Base-by-base conservation (phyloP, 73 alveolate genomes). In the Effrenium voratum region DNA sequence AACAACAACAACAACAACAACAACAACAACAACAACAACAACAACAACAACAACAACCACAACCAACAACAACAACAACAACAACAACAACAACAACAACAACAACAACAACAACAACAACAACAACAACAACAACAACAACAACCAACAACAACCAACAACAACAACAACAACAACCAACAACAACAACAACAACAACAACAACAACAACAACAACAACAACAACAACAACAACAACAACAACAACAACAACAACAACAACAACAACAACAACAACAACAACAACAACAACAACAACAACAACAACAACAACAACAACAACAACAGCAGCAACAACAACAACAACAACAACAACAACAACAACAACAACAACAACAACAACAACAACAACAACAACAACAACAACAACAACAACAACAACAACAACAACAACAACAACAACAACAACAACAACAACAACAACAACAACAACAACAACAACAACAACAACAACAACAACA, bases 321-420 rank as follows among this genome's bases (percentile, higher is more conserved):
- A 68, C 81, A 68, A 68, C 36, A 28, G 24, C 81, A 26, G 8
- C 81, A 68, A 68, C 81, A 68, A 68, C 81, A 68, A 68, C 81
- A 68, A 68, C 81, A 68, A 68, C 81, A 68, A 68, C 81, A 68
- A 68, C 81, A 68, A 68, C 81, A 68, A 68, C 81, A 68, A 68
- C 81, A 68, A 68, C 81, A 68, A 68, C 81, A 68, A 68, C 81
- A 68, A 68, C 81, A 68, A 68, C 81, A 68, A 68, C 81, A 68
- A 68, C 81, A 68, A 68, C 81, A 68, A 68, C 81, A 68, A 68
- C 81, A 68, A 68, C 81, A 68, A 68, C 81, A 68, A 68, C 81
- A 28, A 68, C 81, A 28, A 68, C 81, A 28, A 68, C 81, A 28
- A 68, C 81, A 28, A 68, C 81, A 28, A 68, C 43, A 68, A 68